Conservation (phyloP, 1,284 basidiomycete species). For the Malassezia caprae region DNA sequence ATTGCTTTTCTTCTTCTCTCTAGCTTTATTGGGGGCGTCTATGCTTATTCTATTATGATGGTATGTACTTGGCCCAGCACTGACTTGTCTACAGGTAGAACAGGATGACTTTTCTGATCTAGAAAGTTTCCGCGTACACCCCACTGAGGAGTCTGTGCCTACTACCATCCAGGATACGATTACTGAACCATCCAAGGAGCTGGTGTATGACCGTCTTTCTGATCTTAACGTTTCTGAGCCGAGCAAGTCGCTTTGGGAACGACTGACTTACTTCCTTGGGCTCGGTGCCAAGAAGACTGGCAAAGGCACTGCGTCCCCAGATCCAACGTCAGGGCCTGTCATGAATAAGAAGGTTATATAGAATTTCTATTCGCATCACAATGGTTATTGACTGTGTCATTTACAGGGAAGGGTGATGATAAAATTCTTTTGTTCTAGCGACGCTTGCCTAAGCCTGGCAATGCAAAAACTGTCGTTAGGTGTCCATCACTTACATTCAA, state of each 20-base stretch:
- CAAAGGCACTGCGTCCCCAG: background rate
- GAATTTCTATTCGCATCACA: background rate
- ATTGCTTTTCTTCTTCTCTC: background rate
- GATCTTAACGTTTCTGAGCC: background rate
- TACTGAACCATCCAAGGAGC: background rate
- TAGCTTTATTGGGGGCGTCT: slow-evolving; percentile 9
- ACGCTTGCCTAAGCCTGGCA: slow-evolving; percentile 32
- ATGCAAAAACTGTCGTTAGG: slow-evolving; percentile 25
- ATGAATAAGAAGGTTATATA: slow-evolving; percentile 15
- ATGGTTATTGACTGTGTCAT: background rate
- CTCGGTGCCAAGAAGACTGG: background rate
- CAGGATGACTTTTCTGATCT: slow-evolving; percentile 19
- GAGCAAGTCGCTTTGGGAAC: background rate
- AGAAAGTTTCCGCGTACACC: slow-evolving; percentile 11
- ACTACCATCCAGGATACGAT: background rate
- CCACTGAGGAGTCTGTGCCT: background rate
- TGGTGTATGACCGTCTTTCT: too few relatives aligned
- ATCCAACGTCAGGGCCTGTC: background rate
- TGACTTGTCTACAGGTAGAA: slow-evolving; percentile 10
- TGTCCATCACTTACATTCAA: slow-evolving; percentile 49
- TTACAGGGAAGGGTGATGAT: background rate
- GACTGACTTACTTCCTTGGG: background rate
- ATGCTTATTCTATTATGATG: slow-evolving; percentile 16
- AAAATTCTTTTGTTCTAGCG: background rate
- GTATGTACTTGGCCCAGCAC: background rate